A percentile compares a stretch with the other conserved stretches of the same genome.
Conservation (phyloP, 169 alveolate genomes). For the Plasmodium relictum region DNA sequence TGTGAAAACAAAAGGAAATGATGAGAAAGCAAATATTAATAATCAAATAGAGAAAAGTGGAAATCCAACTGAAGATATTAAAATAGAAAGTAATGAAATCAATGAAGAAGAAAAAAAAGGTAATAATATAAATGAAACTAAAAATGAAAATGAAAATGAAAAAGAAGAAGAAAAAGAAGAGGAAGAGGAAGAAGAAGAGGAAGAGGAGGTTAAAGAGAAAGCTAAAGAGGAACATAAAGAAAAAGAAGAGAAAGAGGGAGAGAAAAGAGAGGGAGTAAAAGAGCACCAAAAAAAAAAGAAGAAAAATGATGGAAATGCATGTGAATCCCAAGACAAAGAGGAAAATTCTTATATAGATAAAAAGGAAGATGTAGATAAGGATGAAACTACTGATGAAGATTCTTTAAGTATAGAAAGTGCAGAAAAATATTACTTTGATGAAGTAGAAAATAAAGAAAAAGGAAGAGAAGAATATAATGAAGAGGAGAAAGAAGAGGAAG, state of each 20-base stretch:
- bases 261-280: not conserved
- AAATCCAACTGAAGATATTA: not conserved
- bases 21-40: not conserved
- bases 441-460: not conserved
- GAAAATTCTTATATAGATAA: not conserved
- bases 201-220: not conserved
- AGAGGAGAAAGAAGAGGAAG: not conserved
- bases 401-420: conserved; percentile 23
- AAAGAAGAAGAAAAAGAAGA: not conserved
- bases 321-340: not conserved
- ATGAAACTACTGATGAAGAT: conserved; percentile 7
- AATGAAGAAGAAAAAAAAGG: too few relatives aligned
- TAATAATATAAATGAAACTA: not conserved
- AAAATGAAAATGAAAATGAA: conserved; percentile 6
- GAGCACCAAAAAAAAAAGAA: not conserved
- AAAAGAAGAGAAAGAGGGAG: not conserved
- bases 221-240: not conserved
- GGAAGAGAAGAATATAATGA: not conserved
- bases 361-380: not conserved
- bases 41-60: not conserved
- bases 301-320: not conserved
- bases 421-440: conserved; percentile 10
- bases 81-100: not conserved
- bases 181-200: not conserved
- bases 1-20: conserved; percentile 1